Percentiles rank a stretch among this genome's conserved stretches.
These are phyloP conservation scores for Tolypocladium tundrense DNA, from an alignment of 2,329 filamentous ascomycete species.

Conservation along the genomic window DNA sequence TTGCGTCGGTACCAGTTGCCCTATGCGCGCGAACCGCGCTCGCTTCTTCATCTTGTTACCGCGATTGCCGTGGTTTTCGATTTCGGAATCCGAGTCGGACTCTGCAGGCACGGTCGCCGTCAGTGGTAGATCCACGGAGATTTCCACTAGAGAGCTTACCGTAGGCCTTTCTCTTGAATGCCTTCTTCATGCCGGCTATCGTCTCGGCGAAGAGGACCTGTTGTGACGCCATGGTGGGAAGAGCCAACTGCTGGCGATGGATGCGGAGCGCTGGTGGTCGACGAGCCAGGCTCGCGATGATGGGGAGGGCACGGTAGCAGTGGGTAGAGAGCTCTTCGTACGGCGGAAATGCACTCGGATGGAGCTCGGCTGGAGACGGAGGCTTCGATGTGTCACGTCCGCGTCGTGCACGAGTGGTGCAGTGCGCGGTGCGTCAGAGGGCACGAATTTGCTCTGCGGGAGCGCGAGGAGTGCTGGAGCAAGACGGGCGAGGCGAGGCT, in stretches of 20 bases:
- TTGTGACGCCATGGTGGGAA: conserved; percentile 34
- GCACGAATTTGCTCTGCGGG: neutral
- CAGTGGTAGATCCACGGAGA: conserved; percentile 6
- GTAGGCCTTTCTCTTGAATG: conserved; percentile 52
- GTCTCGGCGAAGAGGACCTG: conserved; percentile 57
- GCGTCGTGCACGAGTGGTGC: neutral
- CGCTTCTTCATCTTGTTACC: conserved; percentile 71
- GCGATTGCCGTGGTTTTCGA: conserved; percentile 61
- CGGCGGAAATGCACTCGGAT: neutral
- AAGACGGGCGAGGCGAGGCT: neutral
- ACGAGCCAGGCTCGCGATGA: neutral
- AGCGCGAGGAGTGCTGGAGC: neutral
- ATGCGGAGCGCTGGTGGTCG: neutral
- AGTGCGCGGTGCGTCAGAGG: neutral
- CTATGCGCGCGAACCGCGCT: conserved; percentile 60
- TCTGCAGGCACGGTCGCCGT: conserved; percentile 36
- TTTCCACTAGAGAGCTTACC: conserved; percentile 28
- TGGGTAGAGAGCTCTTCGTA: neutral
- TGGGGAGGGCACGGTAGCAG: neutral
- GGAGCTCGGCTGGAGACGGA: neutral
- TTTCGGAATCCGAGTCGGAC: conserved; percentile 66
- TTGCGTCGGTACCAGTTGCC: conserved; percentile 55
- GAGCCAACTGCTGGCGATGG: conserved; percentile 1
- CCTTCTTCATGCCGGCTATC: conserved; percentile 58
- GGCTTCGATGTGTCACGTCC: neutral